Conservation (phyloP, 1,139 yeast species). For the Ogataea hybrid region DNA sequence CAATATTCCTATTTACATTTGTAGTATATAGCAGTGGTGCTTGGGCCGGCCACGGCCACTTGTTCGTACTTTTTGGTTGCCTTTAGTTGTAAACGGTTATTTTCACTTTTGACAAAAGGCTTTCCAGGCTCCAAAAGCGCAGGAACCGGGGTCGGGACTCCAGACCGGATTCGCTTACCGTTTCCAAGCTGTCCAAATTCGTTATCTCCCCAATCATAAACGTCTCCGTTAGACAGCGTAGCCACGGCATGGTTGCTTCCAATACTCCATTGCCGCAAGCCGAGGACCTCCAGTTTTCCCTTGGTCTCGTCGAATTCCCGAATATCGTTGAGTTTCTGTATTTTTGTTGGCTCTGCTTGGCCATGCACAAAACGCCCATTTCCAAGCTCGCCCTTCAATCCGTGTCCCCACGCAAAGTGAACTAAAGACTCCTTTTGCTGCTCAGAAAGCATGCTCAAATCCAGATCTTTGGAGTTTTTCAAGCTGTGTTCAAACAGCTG, state of each 20-base stretch:
- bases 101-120: conserved; percentile 17
- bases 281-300: conserved; percentile 39
- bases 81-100: conserved; percentile 47
- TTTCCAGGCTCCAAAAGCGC: conserved; percentile 52
- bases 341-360: conserved; percentile 60
- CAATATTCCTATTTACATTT: conserved; percentile 14
- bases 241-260: conserved; percentile 70
- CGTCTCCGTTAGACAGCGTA: conserved; percentile 60
- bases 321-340: conserved; percentile 50
- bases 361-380: conserved; percentile 70
- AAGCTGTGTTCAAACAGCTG: conserved; percentile 32
- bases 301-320: conserved; percentile 39
- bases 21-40: conserved; percentile 65
- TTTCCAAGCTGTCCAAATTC: conserved; percentile 82
- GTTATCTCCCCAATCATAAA: conserved; percentile 81
- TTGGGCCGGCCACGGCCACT: conserved; percentile 60
- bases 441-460: conserved; percentile 25
- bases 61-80: conserved; percentile 45
- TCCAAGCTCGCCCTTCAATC: conserved; percentile 87
- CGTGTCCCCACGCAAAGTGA: conserved; percentile 74
- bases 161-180: conserved; percentile 62
- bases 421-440: conserved; percentile 30
- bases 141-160: conserved; percentile 57
- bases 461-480: conserved; percentile 23
- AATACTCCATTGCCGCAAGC: conserved; percentile 50